Evolutionary conservation across 306 rosid species (phyloP), one percentile per base, ranked within the genome.

Genomic region (Phaseolus lunatus): DNA sequence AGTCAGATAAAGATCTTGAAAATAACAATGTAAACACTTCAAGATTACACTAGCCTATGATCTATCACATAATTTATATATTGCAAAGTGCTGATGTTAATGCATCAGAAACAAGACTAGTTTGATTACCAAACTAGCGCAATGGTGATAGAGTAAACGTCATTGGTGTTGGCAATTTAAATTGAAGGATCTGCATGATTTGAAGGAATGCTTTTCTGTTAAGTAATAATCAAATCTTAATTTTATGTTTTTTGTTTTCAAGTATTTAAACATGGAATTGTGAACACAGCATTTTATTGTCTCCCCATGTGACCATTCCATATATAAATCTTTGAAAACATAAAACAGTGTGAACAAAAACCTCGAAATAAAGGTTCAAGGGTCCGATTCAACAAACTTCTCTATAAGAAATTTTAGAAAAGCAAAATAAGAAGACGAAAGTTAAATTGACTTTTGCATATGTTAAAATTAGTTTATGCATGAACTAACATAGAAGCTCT

Each of bases 11-110:
- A 14, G 66, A 22, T 9, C 29, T 12, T 54, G 35, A 33, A 5
- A 13, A 68, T 26, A 18, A 68, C 50, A 68, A 69, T 56, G 19
- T 27, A 49, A 68, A 44, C 29, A 9, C 12, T 67, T 53, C 61
- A 67, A 37, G 16, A 35, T 16, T 23, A 27, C 5, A 56, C 29
- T 43, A 26, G 23, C 18, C 16, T 56, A 67, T 10, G 58, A 11
- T 2, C 16, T 41, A 56, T 13, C 18, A 58, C 9, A 59, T 58
- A 26, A 58, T 58, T 58, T 58, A 24, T 26, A 5, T 58, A 26
- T 18, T 13, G 19, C 39, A 5, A 4, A 13, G 11, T 26, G 56
- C n/a, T 24, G 19, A 10, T 44, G 27, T 26, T 74, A n/a, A n/a
- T 3, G 31, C 31, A 26, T 16, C 13, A 43, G 15, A 11, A 9